These are phyloP conservation scores for Hyphopichia buzzinii DNA, from an alignment of 1,139 yeast species.

Conservation along the genomic window DNA sequence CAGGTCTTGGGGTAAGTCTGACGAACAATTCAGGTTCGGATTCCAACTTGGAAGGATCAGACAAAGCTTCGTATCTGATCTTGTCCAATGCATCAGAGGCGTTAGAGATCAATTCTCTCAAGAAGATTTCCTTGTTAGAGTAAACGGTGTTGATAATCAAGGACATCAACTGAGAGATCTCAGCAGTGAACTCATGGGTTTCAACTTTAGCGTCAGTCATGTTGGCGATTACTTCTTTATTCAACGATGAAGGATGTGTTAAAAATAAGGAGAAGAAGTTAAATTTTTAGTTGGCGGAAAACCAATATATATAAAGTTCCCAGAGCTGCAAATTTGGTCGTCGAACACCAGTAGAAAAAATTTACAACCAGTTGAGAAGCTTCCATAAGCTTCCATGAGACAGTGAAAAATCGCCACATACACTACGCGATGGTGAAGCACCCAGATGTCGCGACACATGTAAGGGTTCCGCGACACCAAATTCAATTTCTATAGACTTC, in stretches of 20 bases:
- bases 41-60: constrained; percentile 90
- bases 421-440: too few relatives aligned
- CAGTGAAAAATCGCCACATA: constrained; percentile 1
- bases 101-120: constrained; percentile 98
- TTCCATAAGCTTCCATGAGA: constrained; percentile 35
- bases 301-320: not conserved
- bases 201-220: constrained; percentile 67
- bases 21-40: constrained; percentile 95
- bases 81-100: constrained; percentile 87
- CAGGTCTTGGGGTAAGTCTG: constrained; percentile 96
- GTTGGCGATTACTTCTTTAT: constrained; percentile 1
- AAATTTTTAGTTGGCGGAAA: not conserved
- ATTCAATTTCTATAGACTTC: not conserved
- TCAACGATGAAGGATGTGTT: not conserved
- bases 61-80: constrained; percentile 93
- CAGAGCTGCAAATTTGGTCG: constrained; percentile 7
- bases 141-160: constrained; percentile 99
- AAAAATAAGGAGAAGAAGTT: not conserved
- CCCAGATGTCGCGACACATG: not conserved
- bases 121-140: constrained; percentile 98
- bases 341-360: not conserved
- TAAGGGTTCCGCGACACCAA: not conserved
- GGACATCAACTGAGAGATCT: constrained; percentile 99
- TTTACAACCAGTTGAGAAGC: constrained; percentile 16
- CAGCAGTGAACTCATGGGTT: constrained; percentile 98